Evolutionary conservation across 2,329 filamentous ascomycete genomes (phyloP), one percentile per base, ranked within the genome.

Genomic region (Penicillium sp.): DNA sequence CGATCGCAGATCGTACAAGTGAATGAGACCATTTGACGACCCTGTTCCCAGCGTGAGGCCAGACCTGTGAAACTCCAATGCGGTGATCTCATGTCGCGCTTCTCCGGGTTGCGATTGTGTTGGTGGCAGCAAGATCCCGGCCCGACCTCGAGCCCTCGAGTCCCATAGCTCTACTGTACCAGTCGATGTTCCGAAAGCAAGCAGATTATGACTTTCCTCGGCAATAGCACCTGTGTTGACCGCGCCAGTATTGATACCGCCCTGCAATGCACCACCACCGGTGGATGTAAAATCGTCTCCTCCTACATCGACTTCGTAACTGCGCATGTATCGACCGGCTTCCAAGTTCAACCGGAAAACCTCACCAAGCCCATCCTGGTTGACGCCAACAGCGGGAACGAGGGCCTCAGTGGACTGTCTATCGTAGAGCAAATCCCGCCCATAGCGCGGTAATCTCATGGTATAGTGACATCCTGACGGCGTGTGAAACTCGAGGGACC

Each of bases 91-190:
- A 7, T 80, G 72, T 55, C 78, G 73, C 9, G 65, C 65, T 42
- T 78, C 69, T 35, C 70, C 64, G 56, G 64, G 70, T 56, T 74
- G 73, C 33, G 64, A 60, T 28, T 77, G 72, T 6, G 71, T 60
- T 3, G 81, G 81, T 1, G 79, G 82, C 12, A 87, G 81, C 1
- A 99, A 78, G 18, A 93, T 81, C 16, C 90, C 92, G 11, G 93
- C 88, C 57, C 91, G 82, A 55, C 87, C 88, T 68, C 91, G 88
- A 28, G 89, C 91, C 59, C 94, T 83, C 1, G 92, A 83, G 69
- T 99, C 94, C 90, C 92, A 99, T 67, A 97, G 93, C 70, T 99
- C 94, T 24, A 97, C 90, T 0, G 93, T 96, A n/a, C 94, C 93
- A 56, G 94, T 78, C 2, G 91, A 92, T 1, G 94, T 99, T 52